These are phyloP conservation scores for Scheffersomyces amazonensis DNA, from an alignment of 805 yeast species.

Conservation along the genomic window DNA sequence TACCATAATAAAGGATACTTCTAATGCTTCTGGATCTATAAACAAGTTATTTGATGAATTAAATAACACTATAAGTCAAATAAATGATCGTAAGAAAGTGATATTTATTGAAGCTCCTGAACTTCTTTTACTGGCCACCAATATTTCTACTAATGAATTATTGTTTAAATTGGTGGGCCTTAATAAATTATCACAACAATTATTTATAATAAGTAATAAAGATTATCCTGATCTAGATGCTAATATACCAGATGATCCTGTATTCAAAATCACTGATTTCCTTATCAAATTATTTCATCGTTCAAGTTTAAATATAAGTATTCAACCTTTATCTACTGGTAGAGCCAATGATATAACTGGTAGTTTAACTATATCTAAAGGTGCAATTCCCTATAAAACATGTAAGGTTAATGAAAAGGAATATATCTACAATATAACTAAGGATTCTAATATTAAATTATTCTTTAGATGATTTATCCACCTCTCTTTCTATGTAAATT, in stretches of 20 bases:
- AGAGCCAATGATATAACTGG: conserved; percentile 84
- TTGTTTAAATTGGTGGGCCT: conserved; percentile 30
- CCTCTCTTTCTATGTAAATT: conserved; percentile 37
- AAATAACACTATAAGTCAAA: conserved; percentile 3
- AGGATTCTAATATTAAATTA: conserved; percentile 48
- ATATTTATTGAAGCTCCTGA: conserved; percentile 49
- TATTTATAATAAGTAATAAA: conserved; percentile 36
- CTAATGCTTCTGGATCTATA: conserved; percentile 12
- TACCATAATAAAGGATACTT: conserved; percentile 21
- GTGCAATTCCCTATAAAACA: conserved; percentile 39
- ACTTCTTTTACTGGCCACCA: conserved; percentile 42
- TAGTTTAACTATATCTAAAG: conserved; percentile 55
- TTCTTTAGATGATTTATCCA: conserved; percentile 37
- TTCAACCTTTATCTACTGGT: conserved; percentile 74
- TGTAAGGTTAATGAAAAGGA: conserved; percentile 52
- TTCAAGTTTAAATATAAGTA: conserved; percentile 48
- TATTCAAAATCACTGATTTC: conserved; percentile 45
- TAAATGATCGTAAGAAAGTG: conserved; percentile 13
- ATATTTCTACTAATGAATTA: conserved; percentile 31
- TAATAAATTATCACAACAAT: conserved; percentile 25
- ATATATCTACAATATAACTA: conserved; percentile 56
- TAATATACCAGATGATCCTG: conserved; percentile 24
- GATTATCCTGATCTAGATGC: conserved; percentile 29
- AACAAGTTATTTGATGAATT: conserved; percentile 17
- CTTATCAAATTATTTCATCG: conserved; percentile 47